Conservation (phyloP, 176 grass and related monocot species). For the sorghum (Sorghum bicolor) region DNA sequence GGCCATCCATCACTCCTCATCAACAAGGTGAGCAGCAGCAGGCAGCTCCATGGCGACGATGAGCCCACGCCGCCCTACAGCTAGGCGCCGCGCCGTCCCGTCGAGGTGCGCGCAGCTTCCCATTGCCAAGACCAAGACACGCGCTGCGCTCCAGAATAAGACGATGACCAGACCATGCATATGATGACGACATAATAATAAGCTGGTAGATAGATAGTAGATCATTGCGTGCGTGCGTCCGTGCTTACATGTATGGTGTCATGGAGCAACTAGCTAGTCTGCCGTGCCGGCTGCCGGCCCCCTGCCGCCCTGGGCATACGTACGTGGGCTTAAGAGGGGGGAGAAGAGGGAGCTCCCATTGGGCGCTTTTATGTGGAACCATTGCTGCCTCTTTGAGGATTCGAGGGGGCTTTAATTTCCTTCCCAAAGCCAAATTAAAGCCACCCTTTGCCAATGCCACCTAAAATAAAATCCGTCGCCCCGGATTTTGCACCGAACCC, state of each 20-base stretch:
- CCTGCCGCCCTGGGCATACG: slow-evolving; percentile 16
- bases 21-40: neutral
- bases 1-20: neutral
- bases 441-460: neutral
- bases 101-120: neutral
- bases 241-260: neutral
- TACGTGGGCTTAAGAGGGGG: slow-evolving; percentile 67
- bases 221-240: slow-evolving; percentile 20
- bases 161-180: neutral
- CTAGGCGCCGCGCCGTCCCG: neutral
- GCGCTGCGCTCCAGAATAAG: slow-evolving; percentile 14
- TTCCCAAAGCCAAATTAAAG: neutral
- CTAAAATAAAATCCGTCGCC: neutral
- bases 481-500: neutral
- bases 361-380: slow-evolving; percentile 48
- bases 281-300: neutral
- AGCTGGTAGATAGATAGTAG: slow-evolving; percentile 8
- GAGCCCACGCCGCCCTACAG: neutral
- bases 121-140: slow-evolving; percentile 7
- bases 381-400: slow-evolving; percentile 32
- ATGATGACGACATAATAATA: slow-evolving; percentile 45
- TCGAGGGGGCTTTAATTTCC: slow-evolving; percentile 11
- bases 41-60: neutral
- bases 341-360: slow-evolving; percentile 61
- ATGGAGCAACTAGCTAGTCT: neutral